Evolutionary conservation across 345 rosid genomes (phyloP), one percentile per base, ranked within the genome.

Genomic region (Eucalyptus globulus): DNA sequence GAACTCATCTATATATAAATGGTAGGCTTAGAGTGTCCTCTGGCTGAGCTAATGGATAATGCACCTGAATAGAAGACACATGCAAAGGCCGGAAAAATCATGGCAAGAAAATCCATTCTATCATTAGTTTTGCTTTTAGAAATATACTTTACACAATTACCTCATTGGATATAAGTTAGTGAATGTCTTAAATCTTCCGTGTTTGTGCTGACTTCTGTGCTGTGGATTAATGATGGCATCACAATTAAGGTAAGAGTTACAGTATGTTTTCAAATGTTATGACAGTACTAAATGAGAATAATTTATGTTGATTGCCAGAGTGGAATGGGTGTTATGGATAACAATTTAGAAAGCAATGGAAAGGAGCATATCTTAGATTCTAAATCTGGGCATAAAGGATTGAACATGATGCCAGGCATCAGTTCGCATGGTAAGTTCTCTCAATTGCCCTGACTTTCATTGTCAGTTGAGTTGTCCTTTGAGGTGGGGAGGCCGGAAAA

Each of bases 391-490:
- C 80, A 50, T 49, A 93, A 91, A 76, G 89, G 91, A 49, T 86
- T 89, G 87, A 62, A 90, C 53, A 50, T 87, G 80, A 87, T 40
- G 44, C 67, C 90, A n/a, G 87, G 24, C 24, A 90, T 89, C 90
- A 89, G 43, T 88, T 47, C 47, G 13, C 90, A 90, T 76, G 92
- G 87, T 58, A 88, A 87, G 88, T 93, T 92, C 24, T 91, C 94
- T 89, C 85, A 40, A 76, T 21, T 4, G 15, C 47, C 83, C 9
- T 88, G 34, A 58, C 49, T 86, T 88, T 93, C 89, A 7, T 93
- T 94, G 47, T 94, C 93, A 85, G 58, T 91, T 62, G 93, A 93
- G 87, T 90, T 93, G 37, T 92, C 94, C 49, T 90, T 92, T 69
- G 93, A 92, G 81, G 88, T 67, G 37, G 94, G 91, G 60, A 40